Evolutionary conservation across 2,329 filamentous ascomycete species (phyloP), one percentile per base, ranked within the genome.

Genomic region (Seiridium cupressi): DNA sequence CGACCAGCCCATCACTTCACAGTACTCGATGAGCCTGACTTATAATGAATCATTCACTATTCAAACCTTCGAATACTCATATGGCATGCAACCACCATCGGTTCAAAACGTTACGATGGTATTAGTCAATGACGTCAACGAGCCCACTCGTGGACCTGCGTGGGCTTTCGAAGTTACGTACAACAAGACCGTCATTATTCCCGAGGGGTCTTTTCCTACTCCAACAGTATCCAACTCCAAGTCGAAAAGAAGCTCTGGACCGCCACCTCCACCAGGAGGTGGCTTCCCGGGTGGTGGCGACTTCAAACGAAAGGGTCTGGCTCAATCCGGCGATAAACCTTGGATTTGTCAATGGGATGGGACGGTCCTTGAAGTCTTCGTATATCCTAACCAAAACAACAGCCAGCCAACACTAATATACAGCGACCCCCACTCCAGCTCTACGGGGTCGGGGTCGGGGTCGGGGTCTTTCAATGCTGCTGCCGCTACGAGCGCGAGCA

Each of bases 281-380:
- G 47, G 62, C 55, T 47, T 40, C 44, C 35, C 44, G 34, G 38
- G 55, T 32, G 60, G 64, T 10, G 64, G 61, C 7, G 71, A 74
- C 31, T 74, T 76, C 55, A 73, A 77, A 59, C 71, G 75, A 10
- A 80, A 78, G 59, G 72, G 70, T 0, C 58, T 77, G 18, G 76
- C 76, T 1, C 68, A 76, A 61, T 69, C 71, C 0, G 84, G 84
- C 2, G 83, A 86, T 51, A 81, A 74, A 60, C 80, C 81, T 1
- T 87, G 84, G 84, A 76, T 87, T 31, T 87, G 84, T 67, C 81
- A 75, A 2, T 87, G 84, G 84, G 81, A 83, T 2, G 75, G 79
- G 35, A 85, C 83, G 0, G 74, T 78, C 3, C 73, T 87, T 4
- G 83, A 87, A 56, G 70, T 85, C 3, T 85, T 85, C 64, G 82